A percentile compares a stretch with the other conserved stretches of the same genome.
phyloP scores from a whole-genome alignment of 805 yeast species.

The Clavispora fructus region DNA sequence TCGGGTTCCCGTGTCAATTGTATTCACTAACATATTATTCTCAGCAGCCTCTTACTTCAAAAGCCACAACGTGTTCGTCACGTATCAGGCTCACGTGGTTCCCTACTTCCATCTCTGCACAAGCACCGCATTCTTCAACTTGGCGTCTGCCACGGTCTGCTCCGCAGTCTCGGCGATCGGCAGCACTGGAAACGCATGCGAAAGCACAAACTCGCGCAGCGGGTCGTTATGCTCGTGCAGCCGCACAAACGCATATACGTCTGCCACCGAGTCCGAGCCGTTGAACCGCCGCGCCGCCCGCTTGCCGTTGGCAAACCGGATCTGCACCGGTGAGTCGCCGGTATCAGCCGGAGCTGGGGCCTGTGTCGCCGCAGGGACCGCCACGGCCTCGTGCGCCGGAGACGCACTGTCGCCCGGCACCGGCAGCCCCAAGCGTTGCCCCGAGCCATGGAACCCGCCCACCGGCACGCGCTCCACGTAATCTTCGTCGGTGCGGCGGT shows the following conservation, averaged over 20 bases:
- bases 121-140: slow-evolving; percentile 76
- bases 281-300: slow-evolving; percentile 60
- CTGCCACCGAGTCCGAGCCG: slow-evolving; percentile 58
- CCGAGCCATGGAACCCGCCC: slow-evolving; percentile 73
- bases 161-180: slow-evolving; percentile 52
- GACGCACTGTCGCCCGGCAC: slow-evolving; percentile 59
- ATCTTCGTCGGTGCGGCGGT: slow-evolving; percentile 74
- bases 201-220: slow-evolving; percentile 55
- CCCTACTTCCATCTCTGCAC: slow-evolving; percentile 75
- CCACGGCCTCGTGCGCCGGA: not conserved
- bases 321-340: slow-evolving; percentile 75
- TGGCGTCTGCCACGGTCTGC: slow-evolving; percentile 65
- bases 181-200: slow-evolving; percentile 78
- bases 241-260: slow-evolving; percentile 63
- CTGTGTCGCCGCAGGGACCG: slow-evolving; percentile 9
- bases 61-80: too few species aligned
- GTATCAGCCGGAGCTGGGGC: slow-evolving; percentile 16
- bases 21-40: too few species aligned
- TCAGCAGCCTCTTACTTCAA: too few species aligned
- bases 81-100: not conserved
- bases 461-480: slow-evolving; percentile 55
- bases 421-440: slow-evolving; percentile 85
- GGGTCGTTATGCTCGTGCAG: slow-evolving; percentile 39
- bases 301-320: slow-evolving; percentile 79
- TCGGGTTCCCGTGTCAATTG: too few species aligned